These are phyloP conservation scores for Lentinula lateritia DNA, from an alignment of 768 basidiomycete species.

Conservation along the genomic window DNA sequence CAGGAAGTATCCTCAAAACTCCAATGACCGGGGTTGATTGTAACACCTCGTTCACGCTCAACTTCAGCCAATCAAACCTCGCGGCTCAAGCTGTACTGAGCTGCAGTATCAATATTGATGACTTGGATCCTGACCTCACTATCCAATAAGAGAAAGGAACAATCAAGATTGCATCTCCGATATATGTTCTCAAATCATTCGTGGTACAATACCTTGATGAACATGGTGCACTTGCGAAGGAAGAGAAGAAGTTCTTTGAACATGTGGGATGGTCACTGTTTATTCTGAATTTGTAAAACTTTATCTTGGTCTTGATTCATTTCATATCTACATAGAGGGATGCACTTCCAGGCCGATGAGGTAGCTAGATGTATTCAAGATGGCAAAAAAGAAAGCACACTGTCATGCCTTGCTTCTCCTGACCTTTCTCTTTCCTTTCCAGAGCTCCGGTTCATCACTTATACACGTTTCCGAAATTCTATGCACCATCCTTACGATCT, in stretches of 20 bases:
- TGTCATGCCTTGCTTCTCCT: no score
- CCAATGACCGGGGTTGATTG: slow-evolving; percentile 77
- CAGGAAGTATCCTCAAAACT: slow-evolving; percentile 73
- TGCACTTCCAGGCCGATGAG: slow-evolving; percentile 87
- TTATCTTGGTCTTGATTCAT: neutral
- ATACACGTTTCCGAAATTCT: no score
- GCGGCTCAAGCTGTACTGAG: slow-evolving; percentile 69
- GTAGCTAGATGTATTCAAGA: slow-evolving; percentile 74
- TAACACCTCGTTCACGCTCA: slow-evolving; percentile 69
- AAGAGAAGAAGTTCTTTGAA: slow-evolving; percentile 54
- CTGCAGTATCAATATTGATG: slow-evolving; percentile 55
- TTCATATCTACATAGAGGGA: slow-evolving; percentile 45
- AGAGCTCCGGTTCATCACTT: no score
- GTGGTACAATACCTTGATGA: slow-evolving; percentile 56
- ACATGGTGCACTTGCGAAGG: slow-evolving; percentile 39
- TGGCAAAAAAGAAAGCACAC: slow-evolving; percentile 64
- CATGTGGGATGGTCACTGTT: slow-evolving; percentile 39
- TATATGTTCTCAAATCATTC: slow-evolving; percentile 63
- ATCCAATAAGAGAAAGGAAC: slow-evolving; percentile 74
- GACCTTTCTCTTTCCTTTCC: no score
- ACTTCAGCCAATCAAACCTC: slow-evolving; percentile 54
- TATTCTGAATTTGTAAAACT: neutral
- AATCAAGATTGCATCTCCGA: slow-evolving; percentile 58
- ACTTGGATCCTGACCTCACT: slow-evolving; percentile 46
- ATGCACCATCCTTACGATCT: no score